Conservation (phyloP, 129 eudicot species). For the Flaveria ramosissima region DNA sequence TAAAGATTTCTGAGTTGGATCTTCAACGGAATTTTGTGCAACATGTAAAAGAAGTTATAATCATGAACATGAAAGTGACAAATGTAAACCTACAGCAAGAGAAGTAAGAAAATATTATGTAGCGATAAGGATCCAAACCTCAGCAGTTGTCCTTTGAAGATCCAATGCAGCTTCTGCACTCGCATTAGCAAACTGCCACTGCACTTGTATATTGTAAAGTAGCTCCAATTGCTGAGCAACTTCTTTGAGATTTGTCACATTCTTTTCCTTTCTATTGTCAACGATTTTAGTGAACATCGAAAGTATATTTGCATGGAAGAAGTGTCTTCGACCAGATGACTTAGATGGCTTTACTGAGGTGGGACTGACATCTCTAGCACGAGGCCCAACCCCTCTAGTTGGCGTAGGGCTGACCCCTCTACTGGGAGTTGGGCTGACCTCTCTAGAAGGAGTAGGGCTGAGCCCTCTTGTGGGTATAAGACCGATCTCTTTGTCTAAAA, state of each 20-base stretch:
- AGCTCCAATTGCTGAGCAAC: conserved; percentile 59
- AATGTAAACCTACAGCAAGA: conserved; percentile 3
- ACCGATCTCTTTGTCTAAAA: too few species aligned
- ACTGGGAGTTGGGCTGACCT: conserved; percentile 34
- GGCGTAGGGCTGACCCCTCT: conserved; percentile 43
- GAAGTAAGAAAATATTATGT: background rate
- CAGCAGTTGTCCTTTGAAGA: conserved; percentile 57
- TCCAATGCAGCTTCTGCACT: conserved; percentile 46
- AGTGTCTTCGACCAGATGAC: conserved; percentile 59
- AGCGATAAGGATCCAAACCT: conserved; percentile 48
- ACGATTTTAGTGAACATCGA: conserved; percentile 64
- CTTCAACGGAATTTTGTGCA: background rate
- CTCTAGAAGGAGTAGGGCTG: conserved; percentile 41
- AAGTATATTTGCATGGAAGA: conserved; percentile 45
- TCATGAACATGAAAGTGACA: conserved; percentile 10
- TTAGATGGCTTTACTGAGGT: conserved; percentile 35
- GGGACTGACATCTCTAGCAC: conserved; percentile 57
- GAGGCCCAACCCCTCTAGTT: conserved; percentile 51
- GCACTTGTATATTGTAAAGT: conserved; percentile 68
- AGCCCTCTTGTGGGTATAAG: conserved; percentile 23
- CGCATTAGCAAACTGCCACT: conserved; percentile 82
- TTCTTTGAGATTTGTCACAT: conserved; percentile 49
- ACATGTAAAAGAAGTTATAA: conserved; percentile 1
- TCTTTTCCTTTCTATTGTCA: conserved; percentile 60
- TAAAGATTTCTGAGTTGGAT: too few species aligned